Percentiles rank a stretch among this genome's conserved stretches.
Evolutionary conservation across 2,329 filamentous ascomycete genomes (phyloP).

Genomic region (Stachybotrys chartarum): DNA sequence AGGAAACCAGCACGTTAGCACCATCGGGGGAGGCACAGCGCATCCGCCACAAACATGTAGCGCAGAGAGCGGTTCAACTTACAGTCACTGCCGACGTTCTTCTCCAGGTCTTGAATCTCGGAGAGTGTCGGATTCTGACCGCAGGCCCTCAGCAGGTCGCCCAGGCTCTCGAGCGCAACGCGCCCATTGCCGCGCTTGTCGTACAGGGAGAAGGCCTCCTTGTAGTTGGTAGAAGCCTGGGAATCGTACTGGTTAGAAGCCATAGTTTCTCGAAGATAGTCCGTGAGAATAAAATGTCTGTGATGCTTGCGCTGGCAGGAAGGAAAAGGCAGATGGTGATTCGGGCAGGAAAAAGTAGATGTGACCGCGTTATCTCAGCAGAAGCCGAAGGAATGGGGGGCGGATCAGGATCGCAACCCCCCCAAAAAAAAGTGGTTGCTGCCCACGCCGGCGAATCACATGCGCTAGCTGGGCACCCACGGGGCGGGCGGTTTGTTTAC

Average conservation of each 20-base stretch:
- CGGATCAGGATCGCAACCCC: not conserved
- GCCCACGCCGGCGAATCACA: constrained; percentile 23
- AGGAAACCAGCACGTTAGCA: constrained; percentile 6
- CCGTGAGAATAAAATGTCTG: constrained; percentile 7
- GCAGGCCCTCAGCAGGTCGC: constrained; percentile 91
- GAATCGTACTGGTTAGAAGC: constrained; percentile 45
- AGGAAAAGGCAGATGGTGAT: not conserved
- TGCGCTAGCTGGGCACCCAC: constrained; percentile 8
- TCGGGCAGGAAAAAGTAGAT: not conserved
- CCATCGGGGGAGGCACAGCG: not conserved
- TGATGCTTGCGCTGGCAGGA: constrained; percentile 6
- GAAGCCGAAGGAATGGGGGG: not conserved
- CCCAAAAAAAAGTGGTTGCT: not conserved
- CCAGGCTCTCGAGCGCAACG: constrained; percentile 77
- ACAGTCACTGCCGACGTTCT: constrained; percentile 87
- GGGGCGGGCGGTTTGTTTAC: constrained; percentile 28
- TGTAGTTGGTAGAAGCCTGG: constrained; percentile 92
- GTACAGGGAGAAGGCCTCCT: constrained; percentile 99
- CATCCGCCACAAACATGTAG: not conserved
- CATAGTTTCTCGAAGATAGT: constrained; percentile 25
- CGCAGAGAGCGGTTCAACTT: constrained; percentile 33
- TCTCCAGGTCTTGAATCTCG: constrained; percentile 90
- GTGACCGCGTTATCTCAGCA: not conserved
- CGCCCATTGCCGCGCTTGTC: constrained; percentile 98
- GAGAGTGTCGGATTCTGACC: constrained; percentile 95